Evolutionary conservation across 202 grass and related monocot species (phyloP), one percentile per base, ranked within the genome.

Genomic region (Digitaria exilis): DNA sequence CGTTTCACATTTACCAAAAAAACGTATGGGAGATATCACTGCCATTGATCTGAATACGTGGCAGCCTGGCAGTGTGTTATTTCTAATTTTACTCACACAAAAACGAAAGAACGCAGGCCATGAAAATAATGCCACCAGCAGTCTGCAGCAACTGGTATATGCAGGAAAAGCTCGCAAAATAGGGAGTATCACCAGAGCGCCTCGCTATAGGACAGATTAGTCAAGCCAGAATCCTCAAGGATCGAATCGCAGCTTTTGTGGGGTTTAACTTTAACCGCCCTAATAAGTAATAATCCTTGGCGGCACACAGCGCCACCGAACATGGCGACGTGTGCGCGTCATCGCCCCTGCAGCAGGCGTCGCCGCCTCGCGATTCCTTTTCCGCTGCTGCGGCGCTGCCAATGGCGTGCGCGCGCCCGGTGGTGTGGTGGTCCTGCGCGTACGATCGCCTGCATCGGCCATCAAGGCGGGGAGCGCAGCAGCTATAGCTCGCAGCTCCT

Each of bases 361-460:
- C 44, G 25, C 15, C n/a, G 65, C 25, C 39, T 26, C 39, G 37
- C 15, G n/a, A 49, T 17, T 48, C 43, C 69, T 71, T 19, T 31
- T 44, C 67, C 35, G 35, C 35, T 34, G 41, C 43, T 48, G 67
- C 42, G 12, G 44, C 73, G 52, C 54, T 76, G 73, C 54, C 35
- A 76, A 60, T 29, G 69, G 46, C 46, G 46, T 19, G 16, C 28
- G 28, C 45, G 48, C 28, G n/a, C n/a, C n/a, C n/a, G n/a, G n/a
- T n/a, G n/a, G n/a, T n/a, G n/a, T n/a, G n/a, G 65, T 80, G 76
- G 77, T 80, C 69, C 77, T 46, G 69, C 19, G 34, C 69, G 69
- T 64, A 29, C 80, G 31, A 50, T 44, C 45, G 48, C 34, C 68
- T 73, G 76, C 76, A 45, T 56, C 69, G 69, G n/a, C 76, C 76